Percentiles rank a stretch among this genome's conserved stretches.
Conservation (phyloP, 2,329 filamentous ascomycete genomes). For the Lachnellula occidentalis region DNA sequence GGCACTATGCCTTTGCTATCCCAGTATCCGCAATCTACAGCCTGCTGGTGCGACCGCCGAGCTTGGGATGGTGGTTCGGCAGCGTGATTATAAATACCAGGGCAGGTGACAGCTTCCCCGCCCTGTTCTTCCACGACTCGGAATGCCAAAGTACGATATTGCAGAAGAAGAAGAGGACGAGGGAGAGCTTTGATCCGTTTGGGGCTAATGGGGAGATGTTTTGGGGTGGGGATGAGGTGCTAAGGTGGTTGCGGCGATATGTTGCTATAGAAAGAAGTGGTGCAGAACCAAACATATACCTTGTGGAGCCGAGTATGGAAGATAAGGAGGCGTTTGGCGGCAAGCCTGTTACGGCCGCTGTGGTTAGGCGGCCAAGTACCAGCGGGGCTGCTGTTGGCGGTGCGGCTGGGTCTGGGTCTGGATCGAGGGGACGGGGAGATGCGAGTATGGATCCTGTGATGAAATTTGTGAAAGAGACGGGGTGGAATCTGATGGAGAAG, state of each 20-base stretch:
- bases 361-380: conserved; percentile 32
- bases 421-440: conserved; percentile 44
- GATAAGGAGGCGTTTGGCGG: conserved; percentile 71
- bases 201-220: conserved; percentile 81
- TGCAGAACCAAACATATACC: conserved; percentile 84
- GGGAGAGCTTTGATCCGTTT: conserved; percentile 87
- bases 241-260: conserved; percentile 85
- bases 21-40: conserved; percentile 89
- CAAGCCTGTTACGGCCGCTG: conserved; percentile 39
- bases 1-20: conserved; percentile 85
- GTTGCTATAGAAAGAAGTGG: conserved; percentile 75
- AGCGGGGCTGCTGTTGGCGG: conserved; percentile 30
- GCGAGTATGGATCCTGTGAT: conserved; percentile 87
- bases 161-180: conserved; percentile 81
- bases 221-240: conserved; percentile 94
- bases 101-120: conserved; percentile 87
- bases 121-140: conserved; percentile 94
- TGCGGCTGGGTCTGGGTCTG: conserved; percentile 33
- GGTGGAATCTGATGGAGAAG: conserved; percentile 95
- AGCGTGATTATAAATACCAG: conserved; percentile 89
- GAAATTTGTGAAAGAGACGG: conserved; percentile 88
- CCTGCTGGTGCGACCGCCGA: conserved; percentile 82
- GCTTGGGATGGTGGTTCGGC: conserved; percentile 97
- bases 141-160: conserved; percentile 95
- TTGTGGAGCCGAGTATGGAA: conserved; percentile 81